These are phyloP conservation scores for Bolboschoenus planiculmis DNA, from an alignment of 176 grass and related monocot genomes.

Conservation along the genomic window DNA sequence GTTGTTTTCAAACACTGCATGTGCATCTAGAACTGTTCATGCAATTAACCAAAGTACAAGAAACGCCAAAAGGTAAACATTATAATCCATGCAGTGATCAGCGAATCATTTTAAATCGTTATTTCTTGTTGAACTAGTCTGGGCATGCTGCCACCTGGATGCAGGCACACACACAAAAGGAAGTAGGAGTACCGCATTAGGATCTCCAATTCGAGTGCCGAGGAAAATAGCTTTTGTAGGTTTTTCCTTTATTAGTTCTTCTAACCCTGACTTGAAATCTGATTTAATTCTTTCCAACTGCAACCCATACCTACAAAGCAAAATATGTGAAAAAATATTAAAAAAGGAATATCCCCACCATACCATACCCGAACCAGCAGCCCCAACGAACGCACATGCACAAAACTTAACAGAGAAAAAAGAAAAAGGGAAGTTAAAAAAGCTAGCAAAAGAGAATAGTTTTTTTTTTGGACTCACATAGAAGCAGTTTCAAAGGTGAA, in stretches of 20 bases:
- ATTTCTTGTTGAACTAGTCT: not conserved
- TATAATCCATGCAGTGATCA: not conserved
- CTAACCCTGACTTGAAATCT: slow-evolving; percentile 96
- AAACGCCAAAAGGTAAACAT: not conserved
- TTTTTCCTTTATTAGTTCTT: slow-evolving; percentile 67
- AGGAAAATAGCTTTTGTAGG: slow-evolving; percentile 97
- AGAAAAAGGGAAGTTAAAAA: not conserved
- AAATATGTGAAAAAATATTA: slow-evolving; percentile 8
- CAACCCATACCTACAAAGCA: slow-evolving; percentile 67
- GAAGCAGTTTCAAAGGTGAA: slow-evolving; percentile 91
- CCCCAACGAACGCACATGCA: not conserved
- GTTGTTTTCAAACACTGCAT: not conserved
- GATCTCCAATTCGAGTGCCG: slow-evolving; percentile 97
- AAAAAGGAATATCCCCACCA: not conserved
- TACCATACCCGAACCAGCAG: too few relatives aligned
- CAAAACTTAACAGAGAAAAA: not conserved
- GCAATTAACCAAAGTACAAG: not conserved
- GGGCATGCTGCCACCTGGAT: not conserved
- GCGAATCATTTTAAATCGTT: not conserved
- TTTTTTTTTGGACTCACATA: slow-evolving; percentile 34
- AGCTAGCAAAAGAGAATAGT: too few relatives aligned
- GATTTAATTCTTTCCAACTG: slow-evolving; percentile 75
- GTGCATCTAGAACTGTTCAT: not conserved
- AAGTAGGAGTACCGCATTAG: slow-evolving; percentile 70
- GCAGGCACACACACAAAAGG: not conserved